phyloP scores from a whole-genome alignment of 345 rosid species.

The Salix koriyanagi region DNA sequence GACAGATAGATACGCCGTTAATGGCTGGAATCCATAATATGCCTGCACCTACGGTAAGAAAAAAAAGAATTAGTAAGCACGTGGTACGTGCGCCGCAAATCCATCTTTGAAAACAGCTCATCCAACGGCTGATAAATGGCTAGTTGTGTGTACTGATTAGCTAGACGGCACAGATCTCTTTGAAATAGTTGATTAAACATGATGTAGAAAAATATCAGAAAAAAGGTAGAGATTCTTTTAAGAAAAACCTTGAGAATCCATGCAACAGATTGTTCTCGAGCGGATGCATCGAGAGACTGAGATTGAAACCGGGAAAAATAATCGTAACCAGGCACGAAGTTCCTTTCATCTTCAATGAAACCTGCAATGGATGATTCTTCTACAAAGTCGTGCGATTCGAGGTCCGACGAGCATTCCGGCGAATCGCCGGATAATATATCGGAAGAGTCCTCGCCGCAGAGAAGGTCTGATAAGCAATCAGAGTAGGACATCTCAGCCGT shows the following conservation, averaged over 20 bases:
- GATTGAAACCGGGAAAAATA: slow-evolving; percentile 67
- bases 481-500: slow-evolving; percentile 50
- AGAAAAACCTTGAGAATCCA: slow-evolving; percentile 85
- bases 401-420: slow-evolving; percentile 61
- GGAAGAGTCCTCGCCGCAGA: slow-evolving; percentile 70
- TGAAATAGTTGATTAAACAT: neutral
- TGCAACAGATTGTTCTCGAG: slow-evolving; percentile 81
- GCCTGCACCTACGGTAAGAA: slow-evolving; percentile 55
- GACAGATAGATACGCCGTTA: slow-evolving; percentile 95
- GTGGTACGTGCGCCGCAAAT: neutral
- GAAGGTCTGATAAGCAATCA: slow-evolving; percentile 63
- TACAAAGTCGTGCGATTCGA: slow-evolving; percentile 38
- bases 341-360: slow-evolving; percentile 62
- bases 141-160: neutral
- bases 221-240: neutral
- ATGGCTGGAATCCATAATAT: slow-evolving; percentile 63
- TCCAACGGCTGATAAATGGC: slow-evolving; percentile 8
- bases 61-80: neutral
- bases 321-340: slow-evolving; percentile 86
- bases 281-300: slow-evolving; percentile 72
- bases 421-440: slow-evolving; percentile 58
- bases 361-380: slow-evolving; percentile 71
- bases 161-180: slow-evolving; percentile 8
- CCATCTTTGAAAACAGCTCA: neutral
- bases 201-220: slow-evolving; percentile 22